phyloP scores from a whole-genome alignment of 495 filamentous ascomycete genomes.

The Neurospora discreta region DNA sequence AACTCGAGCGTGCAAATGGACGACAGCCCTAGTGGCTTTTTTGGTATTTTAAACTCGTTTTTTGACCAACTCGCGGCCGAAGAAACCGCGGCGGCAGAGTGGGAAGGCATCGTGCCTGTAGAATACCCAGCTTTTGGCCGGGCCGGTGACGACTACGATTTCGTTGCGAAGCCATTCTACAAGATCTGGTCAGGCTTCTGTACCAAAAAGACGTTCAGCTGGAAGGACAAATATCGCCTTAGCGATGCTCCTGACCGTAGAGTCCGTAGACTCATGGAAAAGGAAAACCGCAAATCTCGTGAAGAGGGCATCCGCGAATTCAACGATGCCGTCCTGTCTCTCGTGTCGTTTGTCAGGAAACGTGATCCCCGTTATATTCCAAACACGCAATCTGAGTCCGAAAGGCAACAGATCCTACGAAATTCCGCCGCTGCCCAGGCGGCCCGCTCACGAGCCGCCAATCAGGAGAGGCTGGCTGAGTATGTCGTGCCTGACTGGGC shows the following conservation, averaged over 20 bases:
- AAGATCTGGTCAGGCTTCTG: conserved; percentile 68
- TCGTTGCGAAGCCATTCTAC: conserved; percentile 72
- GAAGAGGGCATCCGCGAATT: conserved; percentile 78
- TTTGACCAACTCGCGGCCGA: conserved; percentile 77
- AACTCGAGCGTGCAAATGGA: conserved; percentile 64
- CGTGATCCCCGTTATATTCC: conserved; percentile 75
- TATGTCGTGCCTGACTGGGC: conserved; percentile 72
- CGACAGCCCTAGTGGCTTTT: conserved; percentile 72
- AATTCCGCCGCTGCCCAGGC: conserved; percentile 74
- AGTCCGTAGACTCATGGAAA: conserved; percentile 78
- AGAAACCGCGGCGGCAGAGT: conserved; percentile 61
- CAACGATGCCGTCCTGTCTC: conserved; percentile 79
- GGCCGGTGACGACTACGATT: conserved; percentile 54
- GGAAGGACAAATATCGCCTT: conserved; percentile 73
- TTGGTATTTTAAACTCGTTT: conserved; percentile 55
- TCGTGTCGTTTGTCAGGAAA: conserved; percentile 87
- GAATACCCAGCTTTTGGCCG: conserved; percentile 76
- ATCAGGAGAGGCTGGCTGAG: conserved; percentile 56
- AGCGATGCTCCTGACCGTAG: conserved; percentile 82
- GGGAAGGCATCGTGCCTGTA: conserved; percentile 41
- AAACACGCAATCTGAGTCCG: conserved; percentile 56
- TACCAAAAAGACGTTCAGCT: conserved; percentile 76
- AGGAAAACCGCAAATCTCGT: conserved; percentile 81
- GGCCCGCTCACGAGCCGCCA: conserved; percentile 68
- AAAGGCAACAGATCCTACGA: conserved; percentile 70